Evolutionary conservation across 345 rosid species (phyloP).

Genomic region (Alliaria petiolata): DNA sequence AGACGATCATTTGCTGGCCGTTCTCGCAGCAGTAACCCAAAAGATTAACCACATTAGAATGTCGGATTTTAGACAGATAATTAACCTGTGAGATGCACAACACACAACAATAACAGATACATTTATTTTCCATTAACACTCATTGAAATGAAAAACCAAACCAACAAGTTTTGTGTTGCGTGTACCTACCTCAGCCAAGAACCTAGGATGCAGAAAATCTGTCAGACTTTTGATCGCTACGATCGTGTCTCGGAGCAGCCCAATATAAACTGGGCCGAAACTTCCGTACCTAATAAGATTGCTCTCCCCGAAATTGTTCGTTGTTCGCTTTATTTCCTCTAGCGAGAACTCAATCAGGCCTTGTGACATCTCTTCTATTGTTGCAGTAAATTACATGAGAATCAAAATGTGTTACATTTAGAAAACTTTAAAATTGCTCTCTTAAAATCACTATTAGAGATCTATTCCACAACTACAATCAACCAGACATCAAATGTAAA

Average conservation of each 20-base stretch:
- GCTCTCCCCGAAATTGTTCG: constrained; percentile 44
- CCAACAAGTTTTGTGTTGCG: not conserved
- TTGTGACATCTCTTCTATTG: no score
- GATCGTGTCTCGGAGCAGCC: constrained; percentile 42
- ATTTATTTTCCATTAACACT: not conserved
- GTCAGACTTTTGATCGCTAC: constrained; percentile 56
- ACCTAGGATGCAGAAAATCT: constrained; percentile 37
- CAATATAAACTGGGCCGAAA: constrained; percentile 50
- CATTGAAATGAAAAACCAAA: not conserved
- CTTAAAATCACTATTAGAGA: no score
- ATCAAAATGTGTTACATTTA: no score
- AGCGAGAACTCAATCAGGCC: constrained; percentile 39
- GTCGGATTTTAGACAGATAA: constrained; percentile 51
- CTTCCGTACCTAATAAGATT: constrained; percentile 56
- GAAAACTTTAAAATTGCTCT: no score
- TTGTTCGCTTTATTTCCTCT: constrained; percentile 59
- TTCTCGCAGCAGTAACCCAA: constrained; percentile 57
- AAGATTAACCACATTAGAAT: constrained; percentile 56
- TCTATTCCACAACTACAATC: no score
- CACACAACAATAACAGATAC: not conserved
- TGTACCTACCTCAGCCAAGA: constrained; percentile 55
- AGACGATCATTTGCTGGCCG: constrained; percentile 51
- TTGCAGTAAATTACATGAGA: not conserved
- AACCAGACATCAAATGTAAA: no score
- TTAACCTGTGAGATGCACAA: constrained; percentile 39